Conservation (phyloP, 345 rosid species). For the Populus nigra region DNA sequence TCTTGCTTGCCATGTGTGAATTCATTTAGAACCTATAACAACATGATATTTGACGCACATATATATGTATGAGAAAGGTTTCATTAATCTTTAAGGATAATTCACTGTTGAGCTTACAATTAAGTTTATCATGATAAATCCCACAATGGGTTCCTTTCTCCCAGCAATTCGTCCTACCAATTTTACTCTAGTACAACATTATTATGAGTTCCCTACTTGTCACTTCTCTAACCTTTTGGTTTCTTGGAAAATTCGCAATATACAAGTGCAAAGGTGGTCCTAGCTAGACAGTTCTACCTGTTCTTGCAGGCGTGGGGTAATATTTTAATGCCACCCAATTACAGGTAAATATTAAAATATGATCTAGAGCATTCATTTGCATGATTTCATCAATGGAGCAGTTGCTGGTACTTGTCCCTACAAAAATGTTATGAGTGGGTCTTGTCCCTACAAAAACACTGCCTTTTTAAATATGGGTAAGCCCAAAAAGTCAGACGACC, state of each 20-base stretch:
- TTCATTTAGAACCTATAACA: slow-evolving; percentile 66
- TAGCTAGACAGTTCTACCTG: background rate
- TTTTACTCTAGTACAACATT: background rate
- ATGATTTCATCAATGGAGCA: background rate
- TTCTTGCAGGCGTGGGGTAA: background rate
- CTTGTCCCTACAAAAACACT: background rate
- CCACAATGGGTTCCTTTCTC: no score
- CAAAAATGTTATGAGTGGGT: background rate
- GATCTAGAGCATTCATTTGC: background rate
- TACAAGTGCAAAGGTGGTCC: background rate
- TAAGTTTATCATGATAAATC: no score
- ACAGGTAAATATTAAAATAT: background rate
- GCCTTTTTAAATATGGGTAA: background rate
- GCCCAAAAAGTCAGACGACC: background rate
- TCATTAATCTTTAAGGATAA: no score
- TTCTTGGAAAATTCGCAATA: background rate
- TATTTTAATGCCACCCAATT: slow-evolving; percentile 8
- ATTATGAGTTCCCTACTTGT: background rate
- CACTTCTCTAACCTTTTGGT: background rate
- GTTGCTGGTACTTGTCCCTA: background rate
- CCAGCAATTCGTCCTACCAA: no score
- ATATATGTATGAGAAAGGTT: no score
- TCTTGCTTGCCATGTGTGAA: slow-evolving; percentile 82
- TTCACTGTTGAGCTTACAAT: no score
- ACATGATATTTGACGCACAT: background rate